Evolutionary conservation across 2,329 filamentous ascomycete genomes (phyloP).

Genomic region (Botrytis pseudocinerea): DNA sequence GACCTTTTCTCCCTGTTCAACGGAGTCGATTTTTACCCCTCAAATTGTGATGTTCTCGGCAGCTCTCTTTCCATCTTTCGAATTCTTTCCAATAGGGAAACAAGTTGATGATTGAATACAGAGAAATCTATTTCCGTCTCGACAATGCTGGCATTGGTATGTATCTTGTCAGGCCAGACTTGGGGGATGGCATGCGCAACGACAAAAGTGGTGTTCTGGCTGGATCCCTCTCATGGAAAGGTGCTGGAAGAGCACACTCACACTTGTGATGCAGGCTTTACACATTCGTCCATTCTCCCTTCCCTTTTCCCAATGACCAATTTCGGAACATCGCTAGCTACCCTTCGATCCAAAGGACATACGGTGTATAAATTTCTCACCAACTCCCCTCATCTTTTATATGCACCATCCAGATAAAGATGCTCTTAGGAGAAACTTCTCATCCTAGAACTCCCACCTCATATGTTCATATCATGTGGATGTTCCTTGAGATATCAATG

Average conservation of each 20-base stretch:
- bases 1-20: background rate
- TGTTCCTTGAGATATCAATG: background rate
- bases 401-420: background rate
- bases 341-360: background rate
- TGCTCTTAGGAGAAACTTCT: slow-evolving; percentile 8
- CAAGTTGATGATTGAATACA: background rate
- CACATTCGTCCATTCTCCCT: background rate
- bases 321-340: too few relatives aligned
- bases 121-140: background rate
- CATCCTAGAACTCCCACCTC: background rate
- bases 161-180: background rate
- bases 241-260: background rate
- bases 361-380: background rate
- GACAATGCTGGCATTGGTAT: background rate
- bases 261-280: slow-evolving; percentile 1
- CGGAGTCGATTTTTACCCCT: background rate
- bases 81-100: background rate
- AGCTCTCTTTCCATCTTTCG: background rate
- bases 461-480: background rate
- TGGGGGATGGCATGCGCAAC: background rate
- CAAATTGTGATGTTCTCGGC: background rate
- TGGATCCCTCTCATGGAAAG: background rate
- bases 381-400: background rate
- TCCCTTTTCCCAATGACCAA: background rate
- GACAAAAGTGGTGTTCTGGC: background rate